Base-by-base conservation (phyloP, 2,329 filamentous ascomycete genomes). In the Monilinia polystroma region DNA sequence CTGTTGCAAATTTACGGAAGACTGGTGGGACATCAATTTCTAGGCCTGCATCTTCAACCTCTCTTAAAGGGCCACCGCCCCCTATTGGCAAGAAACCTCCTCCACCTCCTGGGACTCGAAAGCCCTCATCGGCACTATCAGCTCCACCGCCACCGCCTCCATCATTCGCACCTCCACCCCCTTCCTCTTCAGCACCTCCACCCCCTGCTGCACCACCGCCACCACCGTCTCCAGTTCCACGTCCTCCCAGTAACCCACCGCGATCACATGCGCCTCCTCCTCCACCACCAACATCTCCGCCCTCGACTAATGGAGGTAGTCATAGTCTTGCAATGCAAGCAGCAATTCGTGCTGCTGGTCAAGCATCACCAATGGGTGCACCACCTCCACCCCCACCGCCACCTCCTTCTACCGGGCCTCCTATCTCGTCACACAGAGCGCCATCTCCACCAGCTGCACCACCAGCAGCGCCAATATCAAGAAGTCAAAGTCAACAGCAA, bases 31-130 rank as follows among this genome's bases (percentile, higher is more conserved):
- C 78, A 70, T 81, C 81, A 64, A 75, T 75, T 0, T 80, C 80
- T 53, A 81, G 90, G 70, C 87, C 90, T 2, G 78, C 82, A 8
- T 89, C 89, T 20, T 83, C 86, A 26, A 80, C 82, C 32, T 88
- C 87, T 47, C 80, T 83, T 72, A 87, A 85, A 74, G 89, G 88
- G 66, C 92, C 92, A 47, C 92, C 92, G 41, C 91, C 91, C 16
- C 90, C 89, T 7, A 84, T 91, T 72, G 90, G 90, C 68, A 93
- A 92, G 81, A 93, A 93, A 75, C 86, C 85, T 47, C 87, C 87
- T 35, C 85, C 87, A 53, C 83, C 85, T 62, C 87, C 87, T 64
- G 72, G 81, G 68, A 85, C 82, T 66, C 81, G 87, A 70, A 87
- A 88, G 73, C 84, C 85, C 16, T 85, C 83, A 67, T 77, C 72